Evolutionary conservation across 2,329 filamentous ascomycete species (phyloP), one percentile per base, ranked within the genome.

Genomic region (Pseudogymnoascus sp.): DNA sequence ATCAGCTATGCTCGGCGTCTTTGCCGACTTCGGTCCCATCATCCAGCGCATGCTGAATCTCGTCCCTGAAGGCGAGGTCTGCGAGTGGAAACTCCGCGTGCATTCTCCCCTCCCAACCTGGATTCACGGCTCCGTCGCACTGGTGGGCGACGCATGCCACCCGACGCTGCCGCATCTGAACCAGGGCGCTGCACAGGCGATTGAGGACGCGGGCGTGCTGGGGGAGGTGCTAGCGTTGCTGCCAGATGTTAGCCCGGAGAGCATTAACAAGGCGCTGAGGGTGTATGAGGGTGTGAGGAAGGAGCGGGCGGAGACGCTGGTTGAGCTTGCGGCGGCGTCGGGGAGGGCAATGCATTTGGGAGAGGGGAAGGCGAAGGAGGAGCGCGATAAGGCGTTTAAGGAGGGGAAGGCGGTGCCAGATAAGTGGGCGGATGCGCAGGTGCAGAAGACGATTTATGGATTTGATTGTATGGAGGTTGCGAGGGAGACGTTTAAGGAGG

Each of bases 371-470:
- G 83, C 82, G 29, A 82, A 82, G 69, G 81, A 84, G 71, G 82
- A 85, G 75, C 77, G 84, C 37, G 84, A 87, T 68, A 78, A 75
- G 63, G 77, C 79, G 75, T 84, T 86, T 71, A 80, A 79, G 44
- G 76, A 80, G 62, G 77, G 82, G 65, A 79, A 77, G 66, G 71
- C 76, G 68, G 56, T 60, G 4, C 85, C 85, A 2, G 86, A 89
- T 75, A 88, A 88, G 76, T 89, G 87, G 87, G 85, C 85, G 2
- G 87, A 87, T 72, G 84, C 85, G 9, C 86, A 88, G 69, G 84
- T 88, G 44, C 86, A 89, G 74, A 80, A 82, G 73, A 82, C 83
- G 79, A 83, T 88, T 65, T 88, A 88, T 73, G 80, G 82, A 10
- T 79, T 86, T 69, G 85, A 88, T 73, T 86, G 84, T 70, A 78